Base-by-base conservation (phyloP, 2,329 filamentous ascomycete species). In the Neonectria sp. region DNA sequence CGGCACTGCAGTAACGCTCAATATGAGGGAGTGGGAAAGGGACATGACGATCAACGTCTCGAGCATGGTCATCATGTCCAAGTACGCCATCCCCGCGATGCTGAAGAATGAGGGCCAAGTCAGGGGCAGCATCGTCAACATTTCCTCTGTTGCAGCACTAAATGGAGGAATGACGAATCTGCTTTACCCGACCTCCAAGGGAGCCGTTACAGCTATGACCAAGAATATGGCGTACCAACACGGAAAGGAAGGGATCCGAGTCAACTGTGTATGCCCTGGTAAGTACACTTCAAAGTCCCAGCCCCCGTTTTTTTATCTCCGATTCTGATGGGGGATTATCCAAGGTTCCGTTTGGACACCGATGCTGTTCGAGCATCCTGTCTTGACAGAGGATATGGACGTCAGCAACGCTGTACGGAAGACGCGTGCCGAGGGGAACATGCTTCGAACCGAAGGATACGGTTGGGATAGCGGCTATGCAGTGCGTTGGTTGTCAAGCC, bases 31-130 rank as follows among this genome's bases (percentile, higher is more conserved):
- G 13, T 92, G 89, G 89, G 82, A 85, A 0, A 83, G 82, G 58
- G 84, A 85, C 0, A 82, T 92, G 63, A 83, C 89, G 49, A 80
- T 91, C 53, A 92, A 92, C 72, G 88, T 92, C 5, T 85, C 85
- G 5, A 90, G 86, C 71, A 92, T 92, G 90, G 86, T 92, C 33
- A 81, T 87, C 60, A 91, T 92, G 88, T 81, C 82, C n/a, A 90
- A 90, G 72, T 86, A 88, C 70, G 85, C 86, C 0, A 86, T 92
- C 40, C 90, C 90, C 0, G 86, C 81, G 4, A 92, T 92, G 89
- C 68, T 71, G 27, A 83, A 81, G 63, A 90, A 91, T 60, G 79
- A 83, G 13, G 81, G 81, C 0, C 81, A 85, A 43, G 73, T 79
- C 60, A 81, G 82, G 63, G 87, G 88, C 6, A 82, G 78, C 45